Evolutionary conservation across 1,284 basidiomycete genomes (phyloP).

Genomic region (Acaromyces ingoldii): DNA sequence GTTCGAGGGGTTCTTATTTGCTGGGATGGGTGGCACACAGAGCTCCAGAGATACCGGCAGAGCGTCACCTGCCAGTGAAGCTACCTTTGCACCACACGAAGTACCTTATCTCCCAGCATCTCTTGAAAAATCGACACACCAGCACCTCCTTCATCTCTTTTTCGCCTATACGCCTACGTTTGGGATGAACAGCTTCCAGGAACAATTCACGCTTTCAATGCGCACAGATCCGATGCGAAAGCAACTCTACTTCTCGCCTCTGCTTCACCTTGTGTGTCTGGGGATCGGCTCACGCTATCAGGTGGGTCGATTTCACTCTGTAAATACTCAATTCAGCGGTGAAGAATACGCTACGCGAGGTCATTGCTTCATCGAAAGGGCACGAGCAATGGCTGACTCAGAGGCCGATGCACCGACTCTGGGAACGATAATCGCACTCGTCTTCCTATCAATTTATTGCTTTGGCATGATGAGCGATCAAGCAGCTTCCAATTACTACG

Average conservation of each 20-base stretch:
- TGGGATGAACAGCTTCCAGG: background rate
- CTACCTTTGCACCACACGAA: background rate
- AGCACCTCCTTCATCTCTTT: background rate
- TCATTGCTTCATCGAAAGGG: background rate
- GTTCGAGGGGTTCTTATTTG: no score
- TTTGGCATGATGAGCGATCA: background rate
- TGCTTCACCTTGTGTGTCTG: background rate
- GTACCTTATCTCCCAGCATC: background rate
- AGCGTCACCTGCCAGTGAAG: background rate
- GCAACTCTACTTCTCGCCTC: background rate
- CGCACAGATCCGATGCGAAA: background rate
- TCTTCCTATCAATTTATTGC: background rate
- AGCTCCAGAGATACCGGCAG: background rate
- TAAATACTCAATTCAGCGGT: no score
- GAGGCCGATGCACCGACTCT: background rate
- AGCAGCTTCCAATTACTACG: background rate
- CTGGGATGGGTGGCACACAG: background rate
- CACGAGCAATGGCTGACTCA: background rate
- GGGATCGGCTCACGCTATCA: background rate
- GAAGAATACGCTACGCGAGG: background rate
- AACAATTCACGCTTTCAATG: background rate
- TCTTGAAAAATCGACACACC: background rate
- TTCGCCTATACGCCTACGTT: background rate
- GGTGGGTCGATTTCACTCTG: no score
- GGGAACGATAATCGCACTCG: background rate